Base-by-base conservation (phyloP, 1,139 yeast species). In the Casaregolazyma suthepensis region DNA sequence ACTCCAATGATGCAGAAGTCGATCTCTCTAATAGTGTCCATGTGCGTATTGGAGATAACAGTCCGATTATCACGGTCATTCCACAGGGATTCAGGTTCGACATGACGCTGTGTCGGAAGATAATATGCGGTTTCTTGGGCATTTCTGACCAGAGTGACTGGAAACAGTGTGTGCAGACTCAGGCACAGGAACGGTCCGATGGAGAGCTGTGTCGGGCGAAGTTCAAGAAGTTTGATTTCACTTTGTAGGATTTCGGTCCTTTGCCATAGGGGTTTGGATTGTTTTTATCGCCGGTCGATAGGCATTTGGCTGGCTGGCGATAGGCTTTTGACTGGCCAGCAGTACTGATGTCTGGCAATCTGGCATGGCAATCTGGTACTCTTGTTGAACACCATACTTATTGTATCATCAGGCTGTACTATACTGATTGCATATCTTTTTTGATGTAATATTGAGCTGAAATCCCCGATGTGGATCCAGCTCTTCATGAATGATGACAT, bases 21-120 rank as follows among this genome's bases (percentile, higher is more conserved):
- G 43, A 45, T 6, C 46, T 46, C 22, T 45, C 45, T 12, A 44
- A 43, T 52, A 18, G 55, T 29, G 23, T 43, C 31, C 29, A 40
- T 17, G 35, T 56, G 6, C 51, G 63, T 3, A 59, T 61, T 2
- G 55, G 50, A 22, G 52, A 50, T 9, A 50, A 48, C 18, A 45
- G 53, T 40, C 29, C 59, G 10, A 56, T 61, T 4, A 55, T 57
- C 7, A 59, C 59, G 18, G 31, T 56, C 13, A 53, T 56, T 6
- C 51, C 51, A n/a, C 48, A 52, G 2, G 55, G 59, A 12, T 45
- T 52, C 35, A 47, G 56, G 19, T 61, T 87, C 9, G 96, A 88
- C 66, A 69, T 87, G 18, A 95, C 87, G 60, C 85, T 88, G 62
- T 94, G 96, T 1, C 75, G 96, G 65, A 75, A 89, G 61, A 90